phyloP scores from a whole-genome alignment of 768 basidiomycete species.

The Dacryopinax primogenitus region DNA sequence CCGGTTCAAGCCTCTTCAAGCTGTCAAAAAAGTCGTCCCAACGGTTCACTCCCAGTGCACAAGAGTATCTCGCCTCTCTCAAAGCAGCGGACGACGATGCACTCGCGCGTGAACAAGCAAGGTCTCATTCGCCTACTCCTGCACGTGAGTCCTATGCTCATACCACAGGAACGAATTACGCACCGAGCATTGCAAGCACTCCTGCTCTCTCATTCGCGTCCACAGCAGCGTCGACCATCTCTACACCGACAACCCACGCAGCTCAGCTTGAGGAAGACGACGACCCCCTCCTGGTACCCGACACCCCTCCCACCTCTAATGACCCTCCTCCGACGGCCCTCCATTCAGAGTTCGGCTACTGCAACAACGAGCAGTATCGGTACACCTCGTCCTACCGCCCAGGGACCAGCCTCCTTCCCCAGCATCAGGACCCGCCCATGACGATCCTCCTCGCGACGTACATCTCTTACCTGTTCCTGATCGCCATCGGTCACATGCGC shows the following conservation, averaged over 20 bases:
- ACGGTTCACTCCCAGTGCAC: not conserved
- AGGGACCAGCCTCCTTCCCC: constrained; percentile 33
- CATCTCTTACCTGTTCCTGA: constrained; percentile 84
- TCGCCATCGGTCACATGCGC: constrained; percentile 79
- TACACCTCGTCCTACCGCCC: constrained; percentile 48
- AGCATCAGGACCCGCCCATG: constrained; percentile 79
- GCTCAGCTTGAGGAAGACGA: not conserved
- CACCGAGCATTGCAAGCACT: constrained; percentile 3
- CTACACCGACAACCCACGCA: not conserved
- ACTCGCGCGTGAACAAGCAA: not conserved
- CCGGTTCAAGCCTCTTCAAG: not conserved
- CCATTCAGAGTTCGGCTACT: constrained; percentile 89
- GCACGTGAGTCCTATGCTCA: not conserved
- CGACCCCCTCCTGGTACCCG: not conserved
- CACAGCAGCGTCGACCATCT: not conserved
- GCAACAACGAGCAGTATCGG: constrained; percentile 62
- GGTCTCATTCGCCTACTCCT: not conserved
- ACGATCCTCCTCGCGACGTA: constrained; percentile 87
- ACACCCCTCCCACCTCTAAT: constrained; percentile 1
- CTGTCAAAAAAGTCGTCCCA: not conserved
- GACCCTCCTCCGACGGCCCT: not conserved
- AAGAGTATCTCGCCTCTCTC: constrained; percentile 7
- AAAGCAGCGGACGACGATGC: constrained; percentile 7
- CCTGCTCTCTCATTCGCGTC: not conserved
- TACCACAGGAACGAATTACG: not conserved